Evolutionary conservation across 805 yeast species (phyloP), one percentile per base, ranked within the genome.

Genomic region (Hyphopichia homilentoma): DNA sequence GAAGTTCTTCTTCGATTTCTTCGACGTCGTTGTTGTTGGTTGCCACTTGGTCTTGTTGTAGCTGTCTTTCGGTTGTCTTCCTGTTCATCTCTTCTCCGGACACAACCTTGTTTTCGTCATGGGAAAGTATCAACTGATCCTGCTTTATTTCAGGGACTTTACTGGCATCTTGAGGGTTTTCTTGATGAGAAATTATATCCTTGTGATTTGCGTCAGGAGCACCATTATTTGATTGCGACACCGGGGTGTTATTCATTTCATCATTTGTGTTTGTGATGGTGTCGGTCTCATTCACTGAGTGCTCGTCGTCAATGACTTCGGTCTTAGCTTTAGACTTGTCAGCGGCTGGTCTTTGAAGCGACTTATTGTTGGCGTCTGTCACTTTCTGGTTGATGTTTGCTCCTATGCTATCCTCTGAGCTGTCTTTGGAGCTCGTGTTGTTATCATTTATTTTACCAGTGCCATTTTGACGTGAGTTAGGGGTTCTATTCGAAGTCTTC

Each of bases 271-370:
- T 60, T 18, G 68, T 60, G 24, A 64, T 60, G 12, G 70, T 65
- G 36, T 62, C 72, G 12, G 69, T 59, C 35, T 65, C 70, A 38
- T 61, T 59, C 14, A 57, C 46, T 4, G 68, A 60, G 33, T 60
- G 49, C 27, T 62, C 70, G 27, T 57, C 68, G 28, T 61, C 70
- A 26, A 54, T 30, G 31, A 51, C 41, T 21, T 59, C 59, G 26
- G 52, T 54, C 30, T 52, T 58, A 5, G 8, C n/a, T 9, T 15
- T 16, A 6, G 21, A 11, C 22, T 11, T 23, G 17, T 21, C n/a
- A 13, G 9, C n/a, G n/a, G n/a, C n/a, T n/a, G n/a, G n/a, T n/a
- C n/a, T n/a, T n/a, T n/a, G n/a, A n/a, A n/a, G n/a, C 12, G 29
- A 14, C 17, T 26, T 26, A 7, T 13, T n/a, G n/a, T 26, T 13